Evolutionary conservation across 306 rosid species (phyloP).

Genomic region (Cucumis hystrix): DNA sequence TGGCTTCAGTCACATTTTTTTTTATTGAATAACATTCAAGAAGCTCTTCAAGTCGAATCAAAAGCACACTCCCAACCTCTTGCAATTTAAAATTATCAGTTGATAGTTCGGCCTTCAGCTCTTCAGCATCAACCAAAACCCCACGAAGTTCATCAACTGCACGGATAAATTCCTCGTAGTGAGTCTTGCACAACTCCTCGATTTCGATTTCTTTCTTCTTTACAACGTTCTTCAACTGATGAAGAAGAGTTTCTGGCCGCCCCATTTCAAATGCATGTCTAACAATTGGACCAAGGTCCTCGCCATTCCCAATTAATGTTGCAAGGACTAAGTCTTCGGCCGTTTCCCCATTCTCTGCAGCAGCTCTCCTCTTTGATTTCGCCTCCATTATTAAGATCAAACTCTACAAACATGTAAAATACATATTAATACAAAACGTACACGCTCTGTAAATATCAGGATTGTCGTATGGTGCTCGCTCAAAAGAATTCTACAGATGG

Average conservation of each 20-base stretch:
- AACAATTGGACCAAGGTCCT: constrained; percentile 75
- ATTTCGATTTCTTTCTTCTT: constrained; percentile 81
- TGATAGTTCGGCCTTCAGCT: constrained; percentile 80
- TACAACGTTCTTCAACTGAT: constrained; percentile 65
- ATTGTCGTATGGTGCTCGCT: background rate
- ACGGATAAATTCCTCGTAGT: constrained; percentile 86
- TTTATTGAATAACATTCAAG: constrained; percentile 65
- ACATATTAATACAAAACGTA: background rate
- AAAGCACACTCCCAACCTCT: constrained; percentile 67
- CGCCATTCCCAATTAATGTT: constrained; percentile 77
- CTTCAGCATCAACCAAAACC: constrained; percentile 87
- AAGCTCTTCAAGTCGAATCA: constrained; percentile 85
- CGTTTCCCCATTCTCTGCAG: constrained; percentile 51
- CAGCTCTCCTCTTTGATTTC: constrained; percentile 40
- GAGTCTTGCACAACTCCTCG: constrained; percentile 95
- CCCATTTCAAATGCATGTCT: constrained; percentile 91
- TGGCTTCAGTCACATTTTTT: constrained; percentile 75
- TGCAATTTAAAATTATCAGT: constrained; percentile 81
- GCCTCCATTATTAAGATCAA: constrained; percentile 35
- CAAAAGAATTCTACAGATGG: background rate
- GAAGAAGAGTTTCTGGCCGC: constrained; percentile 64
- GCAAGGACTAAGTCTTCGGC: constrained; percentile 82
- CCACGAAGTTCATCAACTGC: constrained; percentile 98
- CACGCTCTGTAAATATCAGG: background rate
- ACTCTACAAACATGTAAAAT: background rate